Percentiles rank a stretch among this genome's conserved stretches.
Conservation (phyloP, 495 filamentous ascomycete genomes). For the Darksidea phi region DNA sequence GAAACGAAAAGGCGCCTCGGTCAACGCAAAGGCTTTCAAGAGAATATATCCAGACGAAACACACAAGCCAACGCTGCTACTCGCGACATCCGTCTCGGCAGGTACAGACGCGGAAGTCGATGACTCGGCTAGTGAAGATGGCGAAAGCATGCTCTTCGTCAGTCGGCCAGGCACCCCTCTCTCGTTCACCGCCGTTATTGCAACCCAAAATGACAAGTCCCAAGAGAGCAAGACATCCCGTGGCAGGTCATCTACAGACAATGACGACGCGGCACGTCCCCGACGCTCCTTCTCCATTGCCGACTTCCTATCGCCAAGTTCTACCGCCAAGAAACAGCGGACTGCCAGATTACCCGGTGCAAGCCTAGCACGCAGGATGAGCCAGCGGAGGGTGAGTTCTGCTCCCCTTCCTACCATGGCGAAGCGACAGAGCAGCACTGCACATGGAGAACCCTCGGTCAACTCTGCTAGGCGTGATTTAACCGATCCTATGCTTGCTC, state of each 20-base stretch:
- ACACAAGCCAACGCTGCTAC: constrained; percentile 38
- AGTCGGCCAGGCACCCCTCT: constrained; percentile 38
- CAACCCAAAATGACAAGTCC: constrained; percentile 13
- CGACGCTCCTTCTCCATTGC: constrained; percentile 45
- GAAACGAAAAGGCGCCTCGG: constrained; percentile 32
- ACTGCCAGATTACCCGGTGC: constrained; percentile 28
- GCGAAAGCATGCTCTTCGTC: constrained; percentile 35
- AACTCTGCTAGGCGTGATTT: constrained; percentile 41
- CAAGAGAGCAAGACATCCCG: constrained; percentile 8
- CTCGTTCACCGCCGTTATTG: constrained; percentile 27
- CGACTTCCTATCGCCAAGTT: constrained; percentile 39
- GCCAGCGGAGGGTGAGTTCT: constrained; percentile 34
- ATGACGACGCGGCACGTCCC: constrained; percentile 19
- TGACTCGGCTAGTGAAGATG: constrained; percentile 35
- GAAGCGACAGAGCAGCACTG: constrained; percentile 29
- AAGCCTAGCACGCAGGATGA: constrained; percentile 34
- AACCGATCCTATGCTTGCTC: constrained; percentile 35
- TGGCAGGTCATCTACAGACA: background rate
- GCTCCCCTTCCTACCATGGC: constrained; percentile 40
- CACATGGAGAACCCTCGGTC: constrained; percentile 31
- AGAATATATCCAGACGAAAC: constrained; percentile 42
- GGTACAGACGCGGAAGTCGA: constrained; percentile 38
- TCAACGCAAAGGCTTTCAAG: constrained; percentile 37
- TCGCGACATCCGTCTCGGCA: constrained; percentile 35
- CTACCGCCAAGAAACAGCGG: constrained; percentile 38